Evolutionary conservation across 176 grass and related monocot genomes (phyloP), one percentile per base, ranked within the genome.

Genomic region (Avena atlantica): DNA sequence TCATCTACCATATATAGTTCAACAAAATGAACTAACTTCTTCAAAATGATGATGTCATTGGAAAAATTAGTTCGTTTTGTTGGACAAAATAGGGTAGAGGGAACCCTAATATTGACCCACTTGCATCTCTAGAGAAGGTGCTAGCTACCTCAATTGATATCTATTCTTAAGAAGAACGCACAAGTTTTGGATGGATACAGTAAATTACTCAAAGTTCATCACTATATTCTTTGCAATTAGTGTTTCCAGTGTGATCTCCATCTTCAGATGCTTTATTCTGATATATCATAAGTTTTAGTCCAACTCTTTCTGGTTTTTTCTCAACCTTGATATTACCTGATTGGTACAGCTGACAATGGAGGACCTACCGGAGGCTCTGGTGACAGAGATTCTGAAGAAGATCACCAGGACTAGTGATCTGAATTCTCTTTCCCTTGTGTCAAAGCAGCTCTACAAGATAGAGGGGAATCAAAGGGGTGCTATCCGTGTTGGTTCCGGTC

Each of bases 311-410:
- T 42, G 40, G 15, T 55, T 82, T 56, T 42, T 44, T 8, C 34
- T 61, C 2, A 61, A 44, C 16, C 77, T 58, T 79, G 31, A 61
- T 9, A 61, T 21, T 36, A 31, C 11, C 4, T 10, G 9, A 25
- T 8, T 66, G 25, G 49, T 63, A 56, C 23, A 68, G 65, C 65
- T 68, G 14, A 34, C 8, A 47, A 89, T 89, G 92, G 89, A 88
- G 70, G 47, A 87, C 87, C 81, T 94, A 27, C 92, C 84, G 3
- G 80, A 87, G 27, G 69, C 53, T 59, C 50, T 94, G 8, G 40
- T 94, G 48, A 63, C 49, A 57, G 87, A 94, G 34, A 91, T 94
- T 50, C 5, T 91, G 52, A 89, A 83, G 74, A 87, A 81, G 73
- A 80, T 94, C 37, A 42, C 65, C 37, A 68, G 19, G 67, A 77